phyloP scores from a whole-genome alignment of 345 rosid genomes.

The Eucalyptus cloeziana region DNA sequence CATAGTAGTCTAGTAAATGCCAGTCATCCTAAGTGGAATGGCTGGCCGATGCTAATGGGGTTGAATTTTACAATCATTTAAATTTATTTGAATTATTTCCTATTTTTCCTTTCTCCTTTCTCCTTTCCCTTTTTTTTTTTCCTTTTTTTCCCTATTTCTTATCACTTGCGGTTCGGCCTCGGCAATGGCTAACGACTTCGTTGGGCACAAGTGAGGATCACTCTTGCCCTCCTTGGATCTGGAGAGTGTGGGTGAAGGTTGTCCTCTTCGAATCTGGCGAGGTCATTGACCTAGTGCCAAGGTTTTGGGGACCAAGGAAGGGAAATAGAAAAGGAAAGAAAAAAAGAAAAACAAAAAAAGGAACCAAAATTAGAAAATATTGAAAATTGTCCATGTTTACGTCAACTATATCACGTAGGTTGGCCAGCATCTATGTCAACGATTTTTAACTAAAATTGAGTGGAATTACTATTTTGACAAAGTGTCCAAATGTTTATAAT shows the following conservation, averaged over 20 bases:
- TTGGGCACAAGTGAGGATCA: not conserved
- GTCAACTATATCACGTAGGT: no score
- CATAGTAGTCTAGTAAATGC: not conserved
- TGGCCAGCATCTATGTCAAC: fast-evolving
- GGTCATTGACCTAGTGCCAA: not conserved
- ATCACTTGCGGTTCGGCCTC: fast-evolving
- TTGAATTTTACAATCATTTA: not conserved
- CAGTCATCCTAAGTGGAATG: not conserved
- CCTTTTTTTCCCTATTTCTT: not conserved
- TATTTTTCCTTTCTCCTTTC: not conserved
- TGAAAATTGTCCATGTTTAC: not conserved
- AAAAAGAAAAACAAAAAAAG: not conserved
- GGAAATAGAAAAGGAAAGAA: not conserved
- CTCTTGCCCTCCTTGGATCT: not conserved
- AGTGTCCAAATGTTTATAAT: not conserved
- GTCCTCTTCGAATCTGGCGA: not conserved
- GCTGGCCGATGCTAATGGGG: fast-evolving
- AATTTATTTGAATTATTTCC: not conserved
- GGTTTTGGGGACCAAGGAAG: not conserved
- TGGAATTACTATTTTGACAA: not conserved
- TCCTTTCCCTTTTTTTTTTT: no score
- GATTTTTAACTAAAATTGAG: not conserved
- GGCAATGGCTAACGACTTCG: not conserved
- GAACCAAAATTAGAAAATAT: not conserved
- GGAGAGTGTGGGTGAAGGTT: not conserved